Base-by-base conservation (phyloP, 805 yeast genomes). In the Myxozyma sirexii region DNA sequence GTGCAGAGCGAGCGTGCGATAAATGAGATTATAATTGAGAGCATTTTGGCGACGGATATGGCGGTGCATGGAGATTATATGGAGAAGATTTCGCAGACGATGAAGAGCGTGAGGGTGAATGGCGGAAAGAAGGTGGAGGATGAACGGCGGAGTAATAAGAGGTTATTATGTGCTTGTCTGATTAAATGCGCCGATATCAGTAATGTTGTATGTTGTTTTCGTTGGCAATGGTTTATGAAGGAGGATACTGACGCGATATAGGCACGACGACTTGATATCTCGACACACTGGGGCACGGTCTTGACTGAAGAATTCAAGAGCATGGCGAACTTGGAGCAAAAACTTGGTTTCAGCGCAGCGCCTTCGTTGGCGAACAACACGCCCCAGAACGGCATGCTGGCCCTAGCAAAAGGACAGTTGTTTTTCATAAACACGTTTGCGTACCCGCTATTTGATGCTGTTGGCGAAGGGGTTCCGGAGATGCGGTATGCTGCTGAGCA, bases 101-200 rank as follows among this genome's bases (percentile, higher is more conserved):
- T 38, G 17, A 21, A 45, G 33, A 27, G 7, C 23, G 12, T 44
- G 4, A 4, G 19, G 13, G 27, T n/a, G 42, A 35, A 29, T 2
- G 44, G 26, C 5, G 51, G 6, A 4, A 17, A 2, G 8, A 8
- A 23, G 17, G 42, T 23, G 2, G 46, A 24, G 23, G 33, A 38
- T 24, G 46, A 19, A 3, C 3, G 56, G 15, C 42, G 44, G n/a
- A 4, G 35, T 15, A 51, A 17, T 5, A 26, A 26, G 42, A 56
- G 65, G 58, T 78, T 88, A 64, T 74, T 90, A 39, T 78, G 87
- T 45, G 81, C 89, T 26, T 75, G 91, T 60, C 79, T 93, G 61
- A 84, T 94, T 62, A 94, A 94, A 76, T 90, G 96, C 73, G 97
- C 98, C 2, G 99, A 94, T 75, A 90, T 94, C 47, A 89, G 97